Evolutionary conservation across 2,329 filamentous ascomycete genomes (phyloP).

Genomic region (Tolypocladium amazonense): DNA sequence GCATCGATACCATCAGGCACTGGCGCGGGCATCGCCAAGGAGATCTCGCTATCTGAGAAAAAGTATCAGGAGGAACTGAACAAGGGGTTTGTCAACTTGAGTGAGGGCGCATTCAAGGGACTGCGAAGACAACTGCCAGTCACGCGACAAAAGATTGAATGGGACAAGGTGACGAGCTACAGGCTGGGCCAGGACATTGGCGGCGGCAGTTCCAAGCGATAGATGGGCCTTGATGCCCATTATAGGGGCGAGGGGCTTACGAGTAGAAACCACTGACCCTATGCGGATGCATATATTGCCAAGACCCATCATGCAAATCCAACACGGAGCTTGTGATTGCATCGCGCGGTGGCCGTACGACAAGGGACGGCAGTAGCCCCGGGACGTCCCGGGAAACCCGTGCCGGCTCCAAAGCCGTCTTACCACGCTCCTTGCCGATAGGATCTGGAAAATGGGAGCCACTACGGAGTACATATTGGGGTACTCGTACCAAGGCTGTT

Average conservation of each 20-base stretch:
- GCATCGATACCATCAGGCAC: slow-evolving; percentile 50
- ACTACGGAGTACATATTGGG: too few relatives aligned
- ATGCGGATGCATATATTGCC: neutral
- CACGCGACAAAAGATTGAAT: slow-evolving; percentile 97
- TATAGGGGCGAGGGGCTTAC: neutral
- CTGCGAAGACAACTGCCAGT: slow-evolving; percentile 88
- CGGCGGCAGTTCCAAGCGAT: slow-evolving; percentile 50
- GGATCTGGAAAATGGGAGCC: neutral
- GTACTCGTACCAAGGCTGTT: neutral
- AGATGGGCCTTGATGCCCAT: slow-evolving; percentile 6
- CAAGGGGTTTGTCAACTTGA: slow-evolving; percentile 74
- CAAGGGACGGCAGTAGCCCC: neutral
- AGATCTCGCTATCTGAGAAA: slow-evolving; percentile 72
- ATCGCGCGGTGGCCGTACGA: neutral
- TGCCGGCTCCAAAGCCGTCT: neutral
- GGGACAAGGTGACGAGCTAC: slow-evolving; percentile 96
- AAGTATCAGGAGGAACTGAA: slow-evolving; percentile 97
- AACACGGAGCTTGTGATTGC: neutral
- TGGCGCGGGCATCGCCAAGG: slow-evolving; percentile 60
- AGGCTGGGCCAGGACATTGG: slow-evolving; percentile 72
- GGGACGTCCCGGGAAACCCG: neutral
- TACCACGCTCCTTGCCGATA: neutral
- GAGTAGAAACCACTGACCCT: neutral
- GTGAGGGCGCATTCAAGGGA: slow-evolving; percentile 91
- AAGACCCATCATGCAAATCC: neutral